A percentile compares a stretch with the other conserved stretches of the same genome.
phyloP scores from a whole-genome alignment of 306 rosid genomes.

The Lathyrus sativus region DNA sequence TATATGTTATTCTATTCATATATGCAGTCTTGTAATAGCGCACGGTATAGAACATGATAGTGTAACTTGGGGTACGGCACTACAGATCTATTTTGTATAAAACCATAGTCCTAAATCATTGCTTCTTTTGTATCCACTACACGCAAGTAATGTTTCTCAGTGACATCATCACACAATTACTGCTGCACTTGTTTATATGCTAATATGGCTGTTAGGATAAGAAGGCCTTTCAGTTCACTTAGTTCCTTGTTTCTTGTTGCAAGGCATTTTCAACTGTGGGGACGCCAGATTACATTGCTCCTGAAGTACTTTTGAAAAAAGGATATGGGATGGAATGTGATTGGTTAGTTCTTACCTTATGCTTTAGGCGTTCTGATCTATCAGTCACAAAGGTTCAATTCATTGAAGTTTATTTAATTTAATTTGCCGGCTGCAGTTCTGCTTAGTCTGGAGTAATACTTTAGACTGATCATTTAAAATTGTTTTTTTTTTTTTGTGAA shows the following conservation, averaged over 20 bases:
- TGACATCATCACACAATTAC: conserved; percentile 32
- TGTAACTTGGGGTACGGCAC: conserved; percentile 28
- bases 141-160: conserved; percentile 11
- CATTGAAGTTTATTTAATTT: conserved; percentile 15
- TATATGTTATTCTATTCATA: conserved; percentile 3
- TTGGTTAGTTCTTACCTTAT: conserved; percentile 67
- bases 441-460: too few species aligned
- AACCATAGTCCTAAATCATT: conserved; percentile 7
- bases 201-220: conserved; percentile 29
- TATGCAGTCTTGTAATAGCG: neutral
- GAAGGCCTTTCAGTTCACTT: conserved; percentile 35
- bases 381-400: conserved; percentile 30
- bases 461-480: conserved; percentile 25
- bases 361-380: conserved; percentile 35
- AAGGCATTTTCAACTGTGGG: conserved; percentile 99
- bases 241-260: conserved; percentile 38
- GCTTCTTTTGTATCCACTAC: conserved; percentile 24
- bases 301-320: conserved; percentile 91
- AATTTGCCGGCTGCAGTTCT: conserved; percentile 22
- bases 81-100: conserved; percentile 14
- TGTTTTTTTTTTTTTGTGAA: neutral
- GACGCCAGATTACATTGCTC: conserved; percentile 98
- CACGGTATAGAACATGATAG: conserved; percentile 15
- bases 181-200: conserved; percentile 29
- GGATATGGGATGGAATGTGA: conserved; percentile 99